Conservation (phyloP, 1,284 basidiomycete genomes). For the Ceratobasidium sp. region DNA sequence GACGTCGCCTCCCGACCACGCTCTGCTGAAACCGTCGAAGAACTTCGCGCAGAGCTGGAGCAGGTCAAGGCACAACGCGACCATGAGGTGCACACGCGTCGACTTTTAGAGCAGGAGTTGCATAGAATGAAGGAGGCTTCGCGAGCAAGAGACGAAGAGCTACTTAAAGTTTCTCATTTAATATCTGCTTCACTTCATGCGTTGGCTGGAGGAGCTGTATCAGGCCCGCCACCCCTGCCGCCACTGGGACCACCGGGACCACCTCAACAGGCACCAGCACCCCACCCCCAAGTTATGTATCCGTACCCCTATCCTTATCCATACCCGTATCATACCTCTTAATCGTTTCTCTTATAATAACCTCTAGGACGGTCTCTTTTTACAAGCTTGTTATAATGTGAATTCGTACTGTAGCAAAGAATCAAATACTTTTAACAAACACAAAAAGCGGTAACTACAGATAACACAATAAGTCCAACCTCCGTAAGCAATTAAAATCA, state of each 20-base stretch:
- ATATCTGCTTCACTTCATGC: constrained; percentile 28
- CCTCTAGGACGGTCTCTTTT: background rate
- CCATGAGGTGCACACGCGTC: constrained; percentile 14
- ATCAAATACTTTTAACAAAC: constrained; percentile 40
- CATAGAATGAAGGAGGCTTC: constrained; percentile 11
- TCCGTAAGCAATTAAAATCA: background rate
- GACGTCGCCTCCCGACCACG: constrained; percentile 13
- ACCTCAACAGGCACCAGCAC: background rate
- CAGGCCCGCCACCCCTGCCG: background rate
- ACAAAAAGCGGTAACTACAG: constrained; percentile 24
- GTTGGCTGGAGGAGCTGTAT: constrained; percentile 3
- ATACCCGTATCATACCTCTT: constrained; percentile 13
- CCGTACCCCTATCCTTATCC: constrained; percentile 24
- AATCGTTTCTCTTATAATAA: background rate
- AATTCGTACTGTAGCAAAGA: constrained; percentile 22
- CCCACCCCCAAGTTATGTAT: constrained; percentile 6
- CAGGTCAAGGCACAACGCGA: constrained; percentile 31
- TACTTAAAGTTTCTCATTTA: constrained; percentile 20
- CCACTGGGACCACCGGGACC: background rate
- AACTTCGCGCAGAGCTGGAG: constrained; percentile 16
- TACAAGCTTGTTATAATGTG: constrained; percentile 6
- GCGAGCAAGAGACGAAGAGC: constrained; percentile 26
- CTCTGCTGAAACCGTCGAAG: background rate
- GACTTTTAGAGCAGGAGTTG: constrained; percentile 14
- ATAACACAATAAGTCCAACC: background rate